Percentiles rank a stretch among this genome's conserved stretches.
These are phyloP conservation scores for Rosa rugosa DNA, from an alignment of 306 rosid species.

Conservation along the genomic window DNA sequence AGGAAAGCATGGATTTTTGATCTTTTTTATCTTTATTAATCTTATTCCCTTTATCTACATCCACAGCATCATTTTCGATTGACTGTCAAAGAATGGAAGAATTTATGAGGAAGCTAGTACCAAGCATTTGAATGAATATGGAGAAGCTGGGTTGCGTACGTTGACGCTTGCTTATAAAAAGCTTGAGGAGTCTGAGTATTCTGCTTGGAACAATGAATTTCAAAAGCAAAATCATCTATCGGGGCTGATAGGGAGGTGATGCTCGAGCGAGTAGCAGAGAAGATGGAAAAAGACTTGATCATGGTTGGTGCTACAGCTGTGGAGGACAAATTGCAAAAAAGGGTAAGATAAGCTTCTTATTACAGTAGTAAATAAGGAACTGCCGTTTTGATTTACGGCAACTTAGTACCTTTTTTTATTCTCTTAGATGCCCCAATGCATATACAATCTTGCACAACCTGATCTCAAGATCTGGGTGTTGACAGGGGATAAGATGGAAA, in stretches of 20 bases:
- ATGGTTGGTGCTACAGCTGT: conserved; percentile 98
- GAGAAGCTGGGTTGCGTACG: conserved; percentile 95
- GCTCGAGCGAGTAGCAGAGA: conserved; percentile 76
- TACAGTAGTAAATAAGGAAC: conserved; percentile 9
- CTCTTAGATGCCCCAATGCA: conserved; percentile 91
- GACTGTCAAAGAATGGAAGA: conserved; percentile 82
- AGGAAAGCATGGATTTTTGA: background rate
- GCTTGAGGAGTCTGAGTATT: conserved; percentile 74
- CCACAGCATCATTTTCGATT: conserved; percentile 88
- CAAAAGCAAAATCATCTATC: conserved; percentile 80
- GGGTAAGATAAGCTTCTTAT: conserved; percentile 50
- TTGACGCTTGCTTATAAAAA: conserved; percentile 83
- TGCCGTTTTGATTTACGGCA: conserved; percentile 19
- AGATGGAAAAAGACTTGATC: conserved; percentile 81
- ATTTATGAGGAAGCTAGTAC: conserved; percentile 68
- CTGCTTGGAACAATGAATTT: conserved; percentile 84
- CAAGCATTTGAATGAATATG: conserved; percentile 84
- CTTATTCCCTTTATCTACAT: conserved; percentile 26
- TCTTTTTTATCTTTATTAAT: background rate
- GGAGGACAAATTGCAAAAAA: conserved; percentile 94
- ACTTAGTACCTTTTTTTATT: conserved; percentile 21
- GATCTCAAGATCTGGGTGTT: conserved; percentile 98
- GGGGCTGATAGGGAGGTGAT: conserved; percentile 75
- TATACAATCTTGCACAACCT: conserved; percentile 98
- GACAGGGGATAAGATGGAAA: conserved; percentile 99